Evolutionary conservation across 129 eudicot species (phyloP).

Genomic region (Gnaphalium uliginosum): DNA sequence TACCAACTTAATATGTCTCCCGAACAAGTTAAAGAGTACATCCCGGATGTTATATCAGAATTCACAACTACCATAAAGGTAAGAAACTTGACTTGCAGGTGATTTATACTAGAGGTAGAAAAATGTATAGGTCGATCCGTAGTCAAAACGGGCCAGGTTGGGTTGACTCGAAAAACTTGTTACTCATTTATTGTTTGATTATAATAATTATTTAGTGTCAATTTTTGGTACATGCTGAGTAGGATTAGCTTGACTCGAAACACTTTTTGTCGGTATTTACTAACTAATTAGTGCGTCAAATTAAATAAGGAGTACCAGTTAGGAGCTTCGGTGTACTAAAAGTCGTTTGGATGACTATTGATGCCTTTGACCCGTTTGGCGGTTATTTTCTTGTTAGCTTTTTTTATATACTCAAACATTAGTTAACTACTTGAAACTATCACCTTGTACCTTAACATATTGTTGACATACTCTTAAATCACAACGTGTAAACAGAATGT

Average conservation of each 20-base stretch:
- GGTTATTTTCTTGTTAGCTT: neutral
- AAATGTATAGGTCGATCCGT: neutral
- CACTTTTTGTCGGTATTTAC: neutral
- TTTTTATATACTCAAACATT: too few relatives aligned
- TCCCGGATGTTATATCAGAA: constrained; percentile 59
- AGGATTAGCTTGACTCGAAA: neutral
- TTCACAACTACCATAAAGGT: constrained; percentile 55
- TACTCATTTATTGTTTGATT: neutral
- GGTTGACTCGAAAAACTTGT: neutral
- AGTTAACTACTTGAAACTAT: neutral
- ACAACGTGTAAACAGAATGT: constrained; percentile 37
- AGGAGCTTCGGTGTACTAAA: neutral
- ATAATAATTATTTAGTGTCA: too few relatives aligned
- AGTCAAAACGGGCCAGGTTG: neutral
- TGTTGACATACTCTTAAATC: neutral
- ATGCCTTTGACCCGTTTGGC: neutral
- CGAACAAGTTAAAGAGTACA: constrained; percentile 59
- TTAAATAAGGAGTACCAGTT: neutral
- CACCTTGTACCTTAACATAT: neutral
- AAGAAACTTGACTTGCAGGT: constrained; percentile 10
- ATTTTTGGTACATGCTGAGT: neutral
- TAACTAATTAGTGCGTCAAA: neutral
- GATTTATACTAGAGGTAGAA: neutral
- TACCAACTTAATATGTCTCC: constrained; percentile 68
- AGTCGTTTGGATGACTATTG: neutral